These are phyloP conservation scores for Basidiobolus heterosporus DNA, from an alignment of 371 early-diverging fungal species.

Conservation along the genomic window DNA sequence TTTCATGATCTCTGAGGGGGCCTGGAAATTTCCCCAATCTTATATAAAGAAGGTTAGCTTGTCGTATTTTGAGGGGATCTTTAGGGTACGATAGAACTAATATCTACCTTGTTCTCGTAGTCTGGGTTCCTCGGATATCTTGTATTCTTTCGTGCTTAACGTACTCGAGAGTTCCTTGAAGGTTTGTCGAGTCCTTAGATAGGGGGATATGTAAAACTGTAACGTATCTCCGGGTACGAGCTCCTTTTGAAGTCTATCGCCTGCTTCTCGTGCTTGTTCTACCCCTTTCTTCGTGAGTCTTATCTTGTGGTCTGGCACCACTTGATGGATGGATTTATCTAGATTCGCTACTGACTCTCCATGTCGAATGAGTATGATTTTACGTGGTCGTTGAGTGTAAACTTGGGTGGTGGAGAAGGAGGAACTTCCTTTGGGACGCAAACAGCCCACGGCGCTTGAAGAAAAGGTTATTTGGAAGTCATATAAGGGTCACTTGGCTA, in stretches of 20 bases:
- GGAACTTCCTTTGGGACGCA: neutral
- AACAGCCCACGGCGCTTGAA: neutral
- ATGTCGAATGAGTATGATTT: conserved; percentile 12
- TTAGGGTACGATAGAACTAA: too few species aligned
- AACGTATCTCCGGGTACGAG: conserved; percentile 3
- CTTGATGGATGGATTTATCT: conserved; percentile 4
- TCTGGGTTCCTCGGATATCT: conserved; percentile 9
- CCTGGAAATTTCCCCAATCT: conserved; percentile 13
- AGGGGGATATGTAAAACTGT: conserved; percentile 9
- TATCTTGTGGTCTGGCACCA: conserved; percentile 9
- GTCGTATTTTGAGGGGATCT: neutral
- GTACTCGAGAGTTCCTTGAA: conserved; percentile 6
- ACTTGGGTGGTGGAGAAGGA: neutral
- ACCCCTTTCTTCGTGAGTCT: conserved; percentile 5
- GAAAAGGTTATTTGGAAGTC: neutral
- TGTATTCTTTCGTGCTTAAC: conserved; percentile 3
- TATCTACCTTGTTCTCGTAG: conserved; percentile 6
- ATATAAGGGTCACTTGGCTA: too few species aligned
- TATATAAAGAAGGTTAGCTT: too few species aligned
- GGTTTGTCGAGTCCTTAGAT: conserved; percentile 8
- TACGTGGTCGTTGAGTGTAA: conserved; percentile 3
- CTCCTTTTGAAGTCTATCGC: conserved; percentile 2
- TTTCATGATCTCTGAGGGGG: conserved; percentile 4
- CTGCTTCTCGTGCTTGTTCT: conserved; percentile 7
- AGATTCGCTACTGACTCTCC: conserved; percentile 9